A percentile compares a stretch with the other conserved stretches of the same genome.
phyloP scores from a whole-genome alignment of 345 rosid species.

The Excoecaria agallocha region DNA sequence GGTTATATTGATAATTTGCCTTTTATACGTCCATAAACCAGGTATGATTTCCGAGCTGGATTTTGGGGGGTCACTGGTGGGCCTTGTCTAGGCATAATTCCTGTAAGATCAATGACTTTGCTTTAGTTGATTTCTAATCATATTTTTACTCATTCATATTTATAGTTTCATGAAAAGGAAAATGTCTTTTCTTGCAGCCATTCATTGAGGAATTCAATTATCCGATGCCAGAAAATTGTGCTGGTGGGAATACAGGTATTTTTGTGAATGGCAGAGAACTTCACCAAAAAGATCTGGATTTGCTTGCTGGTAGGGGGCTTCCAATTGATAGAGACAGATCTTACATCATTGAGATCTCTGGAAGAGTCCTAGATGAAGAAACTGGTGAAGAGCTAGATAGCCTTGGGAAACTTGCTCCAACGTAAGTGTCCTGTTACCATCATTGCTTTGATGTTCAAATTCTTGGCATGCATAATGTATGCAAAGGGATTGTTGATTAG shows the following conservation, averaged over 20 bases:
- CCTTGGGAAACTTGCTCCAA: conserved; percentile 94
- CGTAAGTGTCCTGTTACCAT: conserved; percentile 50
- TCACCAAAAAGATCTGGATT: conserved; percentile 71
- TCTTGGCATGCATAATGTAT: too few species aligned
- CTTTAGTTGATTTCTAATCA: conserved; percentile 5
- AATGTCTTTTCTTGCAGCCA: conserved; percentile 48
- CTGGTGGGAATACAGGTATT: conserved; percentile 71
- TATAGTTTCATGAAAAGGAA: conserved; percentile 4
- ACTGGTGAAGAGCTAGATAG: conserved; percentile 81
- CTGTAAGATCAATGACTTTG: conserved; percentile 46
- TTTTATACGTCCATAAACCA: conserved; percentile 33
- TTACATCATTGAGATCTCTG: conserved; percentile 70
- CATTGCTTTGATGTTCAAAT: not conserved
- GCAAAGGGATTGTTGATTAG: too few species aligned
- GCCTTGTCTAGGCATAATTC: conserved; percentile 84
- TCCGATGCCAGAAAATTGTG: conserved; percentile 74
- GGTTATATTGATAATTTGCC: not conserved
- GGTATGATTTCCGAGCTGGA: conserved; percentile 93
- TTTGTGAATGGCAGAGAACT: conserved; percentile 89
- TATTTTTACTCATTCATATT: not conserved
- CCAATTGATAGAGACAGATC: conserved; percentile 61
- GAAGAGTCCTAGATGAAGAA: conserved; percentile 83
- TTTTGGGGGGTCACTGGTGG: conserved; percentile 88
- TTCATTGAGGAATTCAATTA: conserved; percentile 80
- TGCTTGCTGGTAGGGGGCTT: conserved; percentile 75